Percentiles rank a stretch among this genome's conserved stretches.
Evolutionary conservation across 192 early-diverging fungal genomes (phyloP).

Genomic region (Coemansia sp.): DNA sequence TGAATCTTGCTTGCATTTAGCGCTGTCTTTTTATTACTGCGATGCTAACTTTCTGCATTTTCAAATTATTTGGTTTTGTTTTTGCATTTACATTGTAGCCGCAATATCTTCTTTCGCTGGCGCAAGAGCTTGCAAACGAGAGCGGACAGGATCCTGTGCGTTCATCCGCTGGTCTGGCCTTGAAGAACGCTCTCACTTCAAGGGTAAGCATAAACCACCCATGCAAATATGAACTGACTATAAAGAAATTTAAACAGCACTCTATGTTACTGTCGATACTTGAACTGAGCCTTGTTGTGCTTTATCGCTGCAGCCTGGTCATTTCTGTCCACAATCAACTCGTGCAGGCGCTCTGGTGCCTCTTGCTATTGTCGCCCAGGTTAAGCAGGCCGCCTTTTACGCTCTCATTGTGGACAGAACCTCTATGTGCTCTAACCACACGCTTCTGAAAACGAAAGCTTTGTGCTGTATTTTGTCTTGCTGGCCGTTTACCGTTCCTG

Average conservation of each 20-base stretch:
- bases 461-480: neutral
- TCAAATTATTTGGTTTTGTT: neutral
- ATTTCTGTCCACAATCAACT: neutral
- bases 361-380: neutral
- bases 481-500: no score
- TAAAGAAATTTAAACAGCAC: neutral
- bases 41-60: conserved; percentile 12
- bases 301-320: neutral
- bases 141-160: conserved; percentile 63
- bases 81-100: conserved; percentile 50
- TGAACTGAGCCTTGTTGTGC: neutral
- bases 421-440: neutral
- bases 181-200: conserved; percentile 91
- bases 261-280: neutral
- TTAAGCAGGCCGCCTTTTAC: neutral
- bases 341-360: neutral
- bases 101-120: conserved; percentile 66
- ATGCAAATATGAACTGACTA: neutral
- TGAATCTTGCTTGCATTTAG: conserved; percentile 11
- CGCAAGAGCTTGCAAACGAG: conserved; percentile 83
- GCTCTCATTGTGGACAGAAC: neutral
- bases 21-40: conserved; percentile 3
- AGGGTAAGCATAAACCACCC: conserved; percentile 58
- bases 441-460: neutral
- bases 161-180: conserved; percentile 78